Evolutionary conservation across 208 protist species (phyloP), one percentile per base, ranked within the genome.

Genomic region (Trypanosoma vivax): DNA sequence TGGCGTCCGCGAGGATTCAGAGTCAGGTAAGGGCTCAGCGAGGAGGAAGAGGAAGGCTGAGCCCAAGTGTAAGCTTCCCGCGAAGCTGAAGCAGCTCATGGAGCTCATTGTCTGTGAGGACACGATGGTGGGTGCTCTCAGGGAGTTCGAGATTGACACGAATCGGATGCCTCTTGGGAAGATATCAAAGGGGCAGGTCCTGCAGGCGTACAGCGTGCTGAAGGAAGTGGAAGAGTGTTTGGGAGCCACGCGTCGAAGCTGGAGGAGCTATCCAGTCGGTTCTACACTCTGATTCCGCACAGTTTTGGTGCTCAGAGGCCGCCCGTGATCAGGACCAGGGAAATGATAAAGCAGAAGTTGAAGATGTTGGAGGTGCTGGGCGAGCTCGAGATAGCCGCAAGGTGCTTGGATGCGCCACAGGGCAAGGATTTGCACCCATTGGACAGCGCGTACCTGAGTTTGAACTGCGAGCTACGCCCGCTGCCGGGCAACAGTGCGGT

Each of bases 231-330:
- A 88, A 66, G 34, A 27, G 18, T 84, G 53, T 54, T 83, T 45
- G 79, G 74, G 43, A 83, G 83, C 56, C 60, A 50, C 34, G 46
- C n/a, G 1, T 54, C 73, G 0, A 41, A 74, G 23, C 53, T 83
- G 45, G 64, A 76, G 57, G 51, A 60, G n/a, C 35, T 54, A 35
- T 76, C 74, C 9, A 66, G 50, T 33, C 66, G 60, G 10, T 92
- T 94, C 67, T 88, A 88, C 75, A 89, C 87, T 5, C 61, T 91
- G 33, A 88, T 90, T 52, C 80, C 83, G 2, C 83, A 90, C 58
- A 65, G 79, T 50, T 85, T 91, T 63, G 80, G 87, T 33, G 75
- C 80, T 42, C 50, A 46, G 7, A 50, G 60, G 2, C 79, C 72
- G 2, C 78, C 81, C 39, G 48, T 88, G 1, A 90, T 88, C 65